Conservation (phyloP, 2,329 filamentous ascomycete species). For the Dendryphion nanum region DNA sequence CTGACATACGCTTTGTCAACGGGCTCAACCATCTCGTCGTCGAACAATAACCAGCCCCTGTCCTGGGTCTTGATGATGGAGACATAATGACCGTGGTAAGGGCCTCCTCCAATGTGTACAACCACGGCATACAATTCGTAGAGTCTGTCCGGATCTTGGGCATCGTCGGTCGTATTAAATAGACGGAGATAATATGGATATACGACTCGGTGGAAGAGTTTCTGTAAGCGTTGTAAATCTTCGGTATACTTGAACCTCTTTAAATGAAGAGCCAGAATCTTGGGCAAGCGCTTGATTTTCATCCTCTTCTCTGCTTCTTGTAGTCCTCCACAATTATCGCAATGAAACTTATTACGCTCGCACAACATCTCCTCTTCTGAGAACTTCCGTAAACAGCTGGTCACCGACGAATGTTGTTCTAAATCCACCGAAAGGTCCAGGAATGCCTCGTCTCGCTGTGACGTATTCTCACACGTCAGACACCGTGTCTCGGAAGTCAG, state of each 20-base stretch:
- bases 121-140: constrained; percentile 98
- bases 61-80: constrained; percentile 97
- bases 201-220: constrained; percentile 93
- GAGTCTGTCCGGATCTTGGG: constrained; percentile 85
- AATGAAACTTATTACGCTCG: constrained; percentile 98
- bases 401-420: constrained; percentile 93
- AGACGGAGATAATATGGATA: constrained; percentile 96
- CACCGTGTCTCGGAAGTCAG: constrained; percentile 96
- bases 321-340: constrained; percentile 91
- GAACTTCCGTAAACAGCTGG: constrained; percentile 91
- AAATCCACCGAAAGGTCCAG: constrained; percentile 94
- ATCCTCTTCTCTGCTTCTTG: constrained; percentile 98
- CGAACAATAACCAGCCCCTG: constrained; percentile 91
- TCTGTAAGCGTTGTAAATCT: constrained; percentile 88
- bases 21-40: constrained; percentile 97
- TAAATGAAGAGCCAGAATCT: constrained; percentile 85
- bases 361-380: constrained; percentile 97
- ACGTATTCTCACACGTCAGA: constrained; percentile 92
- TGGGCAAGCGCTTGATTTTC: constrained; percentile 95
- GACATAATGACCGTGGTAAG: constrained; percentile 97
- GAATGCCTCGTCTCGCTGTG: constrained; percentile 93
- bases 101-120: constrained; percentile 93
- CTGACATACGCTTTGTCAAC: constrained; percentile 95
- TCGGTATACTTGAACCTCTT: constrained; percentile 99
- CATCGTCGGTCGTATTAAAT: constrained; percentile 96